phyloP scores from a whole-genome alignment of 78 protist genomes.

The Dictyostelium capitatum region DNA sequence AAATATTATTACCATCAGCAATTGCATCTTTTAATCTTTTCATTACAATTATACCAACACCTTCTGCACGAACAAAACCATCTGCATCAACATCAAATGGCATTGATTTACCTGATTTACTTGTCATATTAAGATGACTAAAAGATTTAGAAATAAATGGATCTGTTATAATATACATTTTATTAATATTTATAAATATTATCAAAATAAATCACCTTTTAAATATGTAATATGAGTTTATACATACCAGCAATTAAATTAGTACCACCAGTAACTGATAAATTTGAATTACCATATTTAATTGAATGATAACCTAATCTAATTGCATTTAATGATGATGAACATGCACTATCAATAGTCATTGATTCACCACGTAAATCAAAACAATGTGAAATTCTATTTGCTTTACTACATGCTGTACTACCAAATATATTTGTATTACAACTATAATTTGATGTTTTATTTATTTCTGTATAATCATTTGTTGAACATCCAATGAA shows the following conservation, averaged over 20 bases:
- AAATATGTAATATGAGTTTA: too few species aligned
- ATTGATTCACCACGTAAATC: too few species aligned
- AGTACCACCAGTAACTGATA: slow-evolving; percentile 88
- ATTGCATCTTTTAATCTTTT: slow-evolving; percentile 10
- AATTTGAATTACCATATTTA: slow-evolving; percentile 66
- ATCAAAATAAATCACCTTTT: too few species aligned
- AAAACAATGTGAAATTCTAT: too few species aligned
- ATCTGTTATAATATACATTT: background rate
- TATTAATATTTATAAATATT: too few species aligned
- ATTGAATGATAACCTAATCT: slow-evolving; percentile 76
- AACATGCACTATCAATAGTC: slow-evolving; percentile 81
- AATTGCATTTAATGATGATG: slow-evolving; percentile 89
- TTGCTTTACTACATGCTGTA: background rate
- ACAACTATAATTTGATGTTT: background rate
- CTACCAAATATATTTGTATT: background rate
- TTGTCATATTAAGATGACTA: background rate
- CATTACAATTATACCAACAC: background rate
- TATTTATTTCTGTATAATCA: background rate
- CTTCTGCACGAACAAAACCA: background rate
- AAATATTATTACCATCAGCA: background rate
- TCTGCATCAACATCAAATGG: background rate
- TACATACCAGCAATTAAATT: slow-evolving; percentile 1
- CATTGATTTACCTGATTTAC: background rate
- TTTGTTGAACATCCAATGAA: background rate
- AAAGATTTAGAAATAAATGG: background rate